phyloP scores from a whole-genome alignment of 2,329 filamentous ascomycete species.

The Monilinia polystroma region DNA sequence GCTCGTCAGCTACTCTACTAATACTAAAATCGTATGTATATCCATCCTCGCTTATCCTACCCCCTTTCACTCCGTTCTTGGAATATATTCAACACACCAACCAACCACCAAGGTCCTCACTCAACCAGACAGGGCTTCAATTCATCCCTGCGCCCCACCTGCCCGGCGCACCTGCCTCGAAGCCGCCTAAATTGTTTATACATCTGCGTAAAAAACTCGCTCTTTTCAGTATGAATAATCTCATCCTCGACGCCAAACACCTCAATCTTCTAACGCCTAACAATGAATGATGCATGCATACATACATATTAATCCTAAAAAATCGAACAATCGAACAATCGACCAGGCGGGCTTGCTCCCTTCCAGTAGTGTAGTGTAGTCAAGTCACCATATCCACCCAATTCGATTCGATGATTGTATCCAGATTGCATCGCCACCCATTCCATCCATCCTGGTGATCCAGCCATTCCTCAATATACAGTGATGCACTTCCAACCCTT shows the following conservation, averaged over 20 bases:
- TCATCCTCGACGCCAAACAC: background rate
- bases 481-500: constrained; percentile 6
- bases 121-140: background rate
- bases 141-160: background rate
- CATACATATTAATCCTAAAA: constrained; percentile 1
- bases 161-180: background rate
- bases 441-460: background rate
- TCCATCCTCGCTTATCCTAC: background rate
- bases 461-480: constrained; percentile 11
- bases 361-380: constrained; percentile 1
- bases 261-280: constrained; percentile 5
- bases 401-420: background rate
- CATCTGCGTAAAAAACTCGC: background rate
- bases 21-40: background rate
- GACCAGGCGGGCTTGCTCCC: background rate
- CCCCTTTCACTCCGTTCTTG: background rate
- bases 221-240: background rate
- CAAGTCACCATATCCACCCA: constrained; percentile 10
- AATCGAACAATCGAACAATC: background rate
- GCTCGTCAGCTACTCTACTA: background rate
- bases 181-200: background rate
- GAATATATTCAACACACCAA: constrained; percentile 9
- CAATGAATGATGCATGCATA: background rate
- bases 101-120: background rate
- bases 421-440: constrained; percentile 8